Conservation (phyloP, 2,329 filamentous ascomycete species). For the Fusarium annulatum region DNA sequence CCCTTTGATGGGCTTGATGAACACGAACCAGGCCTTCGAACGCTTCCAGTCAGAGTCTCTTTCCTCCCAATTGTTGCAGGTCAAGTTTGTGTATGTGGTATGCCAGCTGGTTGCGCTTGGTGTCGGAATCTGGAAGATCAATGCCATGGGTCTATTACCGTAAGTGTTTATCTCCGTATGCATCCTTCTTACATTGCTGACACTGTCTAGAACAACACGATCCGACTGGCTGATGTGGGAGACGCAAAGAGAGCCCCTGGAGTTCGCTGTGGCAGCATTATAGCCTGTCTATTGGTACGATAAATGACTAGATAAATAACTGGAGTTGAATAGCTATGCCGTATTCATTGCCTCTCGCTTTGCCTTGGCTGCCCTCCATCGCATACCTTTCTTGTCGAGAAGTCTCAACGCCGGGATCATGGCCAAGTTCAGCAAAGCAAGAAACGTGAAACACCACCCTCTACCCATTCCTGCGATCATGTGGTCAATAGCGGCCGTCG, state of each 20-base stretch:
- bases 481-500: constrained; percentile 68
- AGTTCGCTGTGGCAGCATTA: constrained; percentile 73
- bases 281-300: constrained; percentile 45
- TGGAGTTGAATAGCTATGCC: neutral
- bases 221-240: constrained; percentile 99
- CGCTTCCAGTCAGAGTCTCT: constrained; percentile 89
- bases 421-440: constrained; percentile 61
- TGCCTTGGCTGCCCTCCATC: constrained; percentile 63
- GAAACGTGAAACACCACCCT: constrained; percentile 72
- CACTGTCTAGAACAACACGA: constrained; percentile 77
- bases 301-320: constrained; percentile 11
- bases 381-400: constrained; percentile 60
- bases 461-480: constrained; percentile 68
- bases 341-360: constrained; percentile 48
- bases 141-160: constrained; percentile 94
- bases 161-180: constrained; percentile 59
- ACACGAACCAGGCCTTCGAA: constrained; percentile 88
- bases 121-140: constrained; percentile 95
- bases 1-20: constrained; percentile 84
- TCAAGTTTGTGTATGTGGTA: constrained; percentile 87
- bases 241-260: constrained; percentile 73
- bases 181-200: constrained; percentile 12
- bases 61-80: constrained; percentile 76
- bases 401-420: constrained; percentile 62
- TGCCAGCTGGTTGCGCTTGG: constrained; percentile 88